Evolutionary conservation across 805 yeast genomes (phyloP), one percentile per base, ranked within the genome.

Genomic region (Ogataea nitratoaversa): DNA sequence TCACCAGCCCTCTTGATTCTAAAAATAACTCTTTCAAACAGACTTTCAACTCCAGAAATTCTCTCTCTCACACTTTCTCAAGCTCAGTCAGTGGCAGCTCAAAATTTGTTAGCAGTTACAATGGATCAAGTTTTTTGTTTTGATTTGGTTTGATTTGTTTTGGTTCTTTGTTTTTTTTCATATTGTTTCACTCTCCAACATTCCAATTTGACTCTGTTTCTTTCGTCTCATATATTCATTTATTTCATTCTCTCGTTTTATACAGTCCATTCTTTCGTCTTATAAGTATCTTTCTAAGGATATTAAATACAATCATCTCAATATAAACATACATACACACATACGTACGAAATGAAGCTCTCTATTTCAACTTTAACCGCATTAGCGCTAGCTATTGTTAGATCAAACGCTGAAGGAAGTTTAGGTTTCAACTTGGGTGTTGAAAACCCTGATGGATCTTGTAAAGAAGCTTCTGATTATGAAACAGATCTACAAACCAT

Each of bases 381-480:
- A 16, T 23, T 58, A 17, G 56, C 57, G 9, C 28, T 53, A 11
- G 36, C 49, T 12, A 27, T 49, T 20, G 47, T 48, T 25, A 36
- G 43, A 11, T 43, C 53, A 13, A 36, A 46, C 32, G 66, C 63
- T 23, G 53, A 50, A 38, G 61, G 47, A 43, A 38, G 43, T 33
- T 40, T 89, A 48, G 95, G 90, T 44, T 81, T 90, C 72, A 82
- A 87, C 74, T 68, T 89, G 46, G 96, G 97, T 66, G 95, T 84
- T 53, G 68, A 85, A 66, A 79, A 80, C 57, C 75, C 79, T 61
- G 64, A 71, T 34, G 93, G 89, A 53, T 68, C 74, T 57, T 89
- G 96, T 74, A 90, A 89, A 67, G 56, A 76, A 42, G 72, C 85
- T 36, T 60, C 66, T 14, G 95, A 88, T 56, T 91, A 79, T 67